Base-by-base conservation (phyloP, 441 rosid genomes). In the Pelargonium citronellum region DNA sequence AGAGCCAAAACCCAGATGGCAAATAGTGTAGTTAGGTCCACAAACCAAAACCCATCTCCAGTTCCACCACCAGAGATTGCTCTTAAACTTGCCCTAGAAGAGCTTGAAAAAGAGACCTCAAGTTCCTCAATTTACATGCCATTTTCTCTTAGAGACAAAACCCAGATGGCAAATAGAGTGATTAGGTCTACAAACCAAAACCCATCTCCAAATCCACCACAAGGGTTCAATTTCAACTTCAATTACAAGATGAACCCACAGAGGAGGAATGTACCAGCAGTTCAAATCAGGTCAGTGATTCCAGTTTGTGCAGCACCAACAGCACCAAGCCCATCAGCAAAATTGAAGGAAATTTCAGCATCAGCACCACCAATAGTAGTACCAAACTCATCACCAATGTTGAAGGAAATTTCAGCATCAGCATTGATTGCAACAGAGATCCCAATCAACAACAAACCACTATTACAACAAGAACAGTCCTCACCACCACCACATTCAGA, bases 251-350 rank as follows among this genome's bases (percentile, higher is more conserved):
- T 78, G 47, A 78, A 53, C 16, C 79, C 79, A n/a, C 79, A 72
- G 6, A 19, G 16, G 46, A 80, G 69, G 57, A 76, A 83, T 16
- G 95, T 92, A 12, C 92, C 95, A 43, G 84, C 92, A 10, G 96
- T 91, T 79, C 91, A 86, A 34, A 87, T 89, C 64, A 86, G 96
- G 77, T 84, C 95, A 67, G 90, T 87, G 12, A 82, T 91, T 60
- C 92, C 96, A 44, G 95, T 91, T 41, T 87, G 88, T 69, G 79
- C 95, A 64, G 84, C 91, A n/a, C 53, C 72, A 47, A 67, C 77
- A 7, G 12, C 69, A 58, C 72, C 72, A 55, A 47, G 16, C 60
- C 60, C 60, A 53, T 15, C 60, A 12, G 4, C 60, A 53, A 16
- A 53, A 53, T 5, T 53, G 20, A 53, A 53, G 60, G 60, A 53